Evolutionary conservation across 345 rosid genomes (phyloP).

Genomic region (Eucalyptus cladocalyx): DNA sequence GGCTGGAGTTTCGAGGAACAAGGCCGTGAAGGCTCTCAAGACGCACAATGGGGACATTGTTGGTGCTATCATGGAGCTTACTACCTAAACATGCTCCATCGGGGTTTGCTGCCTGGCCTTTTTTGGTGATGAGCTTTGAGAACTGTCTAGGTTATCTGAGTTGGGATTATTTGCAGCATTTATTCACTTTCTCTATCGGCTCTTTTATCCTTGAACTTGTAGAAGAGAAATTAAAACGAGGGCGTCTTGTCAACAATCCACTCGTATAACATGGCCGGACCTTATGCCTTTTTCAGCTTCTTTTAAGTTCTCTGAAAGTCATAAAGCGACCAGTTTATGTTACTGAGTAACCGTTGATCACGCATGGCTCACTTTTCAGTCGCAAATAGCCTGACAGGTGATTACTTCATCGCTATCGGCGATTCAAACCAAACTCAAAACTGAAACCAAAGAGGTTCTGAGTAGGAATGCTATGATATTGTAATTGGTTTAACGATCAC

Average conservation of each 20-base stretch:
- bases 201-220: not conserved
- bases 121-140: not conserved
- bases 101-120: not conserved
- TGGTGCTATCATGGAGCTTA: constrained; percentile 89
- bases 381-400: not conserved
- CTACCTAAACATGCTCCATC: constrained; percentile 21
- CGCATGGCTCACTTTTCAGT: not conserved
- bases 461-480: not conserved
- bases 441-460: not conserved
- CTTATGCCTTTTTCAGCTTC: not conserved
- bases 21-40: constrained; percentile 78
- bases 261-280: not conserved
- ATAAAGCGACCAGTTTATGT: not conserved
- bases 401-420: not conserved
- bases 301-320: not conserved
- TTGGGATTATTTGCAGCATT: not conserved
- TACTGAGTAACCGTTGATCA: not conserved
- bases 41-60: constrained; percentile 66
- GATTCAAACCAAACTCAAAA: not conserved
- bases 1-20: constrained; percentile 60
- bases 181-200: not conserved
- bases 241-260: not conserved
- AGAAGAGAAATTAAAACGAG: not conserved
- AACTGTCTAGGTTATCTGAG: not conserved
- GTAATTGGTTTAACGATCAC: not conserved